Base-by-base conservation (phyloP, 176 grass and related monocot species). In the Hordeum marinum region DNA sequence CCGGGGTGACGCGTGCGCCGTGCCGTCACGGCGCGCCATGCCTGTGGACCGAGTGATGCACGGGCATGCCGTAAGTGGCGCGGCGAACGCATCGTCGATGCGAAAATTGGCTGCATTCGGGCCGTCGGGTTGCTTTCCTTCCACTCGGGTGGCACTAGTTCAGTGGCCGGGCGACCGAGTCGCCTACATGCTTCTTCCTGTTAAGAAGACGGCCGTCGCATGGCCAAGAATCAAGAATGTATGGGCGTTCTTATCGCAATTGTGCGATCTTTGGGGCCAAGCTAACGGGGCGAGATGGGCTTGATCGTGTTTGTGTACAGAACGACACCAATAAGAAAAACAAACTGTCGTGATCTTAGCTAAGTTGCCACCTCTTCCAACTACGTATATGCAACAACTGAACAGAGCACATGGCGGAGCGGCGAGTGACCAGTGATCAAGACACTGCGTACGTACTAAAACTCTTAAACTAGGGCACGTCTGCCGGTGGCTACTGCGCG, bases 71-170 rank as follows among this genome's bases (percentile, higher is more conserved):
- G 69, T 15, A 3, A 26, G n/a, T 6, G 15, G 61, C 78, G 15
- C 50, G 66, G 24, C 36, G 48, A 82, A 48, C 35, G 14, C 66
- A 29, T 72, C 35, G 25, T 66, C 50, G 25, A 36, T 25, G 36
- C 68, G 32, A 42, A 42, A 63, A 60, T 31, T 34, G 39, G 72
- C 68, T 18, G 39, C 37, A 11, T 48, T 32, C 39, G 26, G 18
- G 70, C 12, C 63, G 60, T 24, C 86, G 48, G 10, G 63, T 82
- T 55, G 80, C 52, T 76, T 64, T 72, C 50, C 68, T 74, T 86
- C 58, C 48, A 32, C 41, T 32, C 52, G 65, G 46, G 26, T 72
- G 68, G 68, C 68, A 26, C 5, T 43, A n/a, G 21, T 5, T 41
- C 68, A 72, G 68, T 25, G 40, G 40, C 69, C 27, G 41, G 40